Evolutionary conservation across 345 rosid species (phyloP).

Genomic region (Aethionema arabicum): DNA sequence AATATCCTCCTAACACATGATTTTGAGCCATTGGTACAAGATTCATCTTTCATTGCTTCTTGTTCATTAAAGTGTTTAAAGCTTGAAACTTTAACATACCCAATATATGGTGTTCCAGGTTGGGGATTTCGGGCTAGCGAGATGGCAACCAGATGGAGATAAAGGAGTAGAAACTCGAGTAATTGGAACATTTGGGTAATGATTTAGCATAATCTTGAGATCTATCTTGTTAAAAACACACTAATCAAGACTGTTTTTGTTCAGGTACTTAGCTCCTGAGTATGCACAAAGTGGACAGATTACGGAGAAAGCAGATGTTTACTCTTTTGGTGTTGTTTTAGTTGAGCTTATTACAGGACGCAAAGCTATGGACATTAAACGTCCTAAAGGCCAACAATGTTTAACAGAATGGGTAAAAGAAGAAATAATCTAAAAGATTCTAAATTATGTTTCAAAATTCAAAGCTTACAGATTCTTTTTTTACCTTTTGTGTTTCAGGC

Average conservation of each 20-base stretch:
- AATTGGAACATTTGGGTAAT: slow-evolving; percentile 94
- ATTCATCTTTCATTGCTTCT: slow-evolving; percentile 25
- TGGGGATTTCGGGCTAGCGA: slow-evolving; percentile 96
- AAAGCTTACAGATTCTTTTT: slow-evolving; percentile 2
- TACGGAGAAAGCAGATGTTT: slow-evolving; percentile 96
- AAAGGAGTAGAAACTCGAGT: slow-evolving; percentile 90
- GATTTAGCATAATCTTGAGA: background rate
- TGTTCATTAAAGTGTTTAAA: background rate
- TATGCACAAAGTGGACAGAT: slow-evolving; percentile 97
- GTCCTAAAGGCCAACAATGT: slow-evolving; percentile 93
- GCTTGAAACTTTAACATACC: slow-evolving; percentile 6
- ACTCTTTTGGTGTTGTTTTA: slow-evolving; percentile 89
- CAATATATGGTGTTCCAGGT: slow-evolving; percentile 43
- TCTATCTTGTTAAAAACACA: background rate
- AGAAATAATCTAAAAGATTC: slow-evolving; percentile 4
- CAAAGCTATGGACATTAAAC: slow-evolving; percentile 86
- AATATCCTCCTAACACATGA: slow-evolving; percentile 96
- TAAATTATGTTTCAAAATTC: background rate
- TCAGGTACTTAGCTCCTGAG: slow-evolving; percentile 94
- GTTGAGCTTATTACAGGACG: slow-evolving; percentile 96
- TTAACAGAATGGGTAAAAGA: slow-evolving; percentile 88
- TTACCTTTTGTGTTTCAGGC: slow-evolving; percentile 50
- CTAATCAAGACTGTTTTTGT: slow-evolving; percentile 7
- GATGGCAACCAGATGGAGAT: slow-evolving; percentile 99
- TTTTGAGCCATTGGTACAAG: slow-evolving; percentile 82